These are phyloP conservation scores for Bryoerythrophyllum caledonicum DNA, from an alignment of 225 moss, liverwort and hornwort genomes.

Conservation along the genomic window DNA sequence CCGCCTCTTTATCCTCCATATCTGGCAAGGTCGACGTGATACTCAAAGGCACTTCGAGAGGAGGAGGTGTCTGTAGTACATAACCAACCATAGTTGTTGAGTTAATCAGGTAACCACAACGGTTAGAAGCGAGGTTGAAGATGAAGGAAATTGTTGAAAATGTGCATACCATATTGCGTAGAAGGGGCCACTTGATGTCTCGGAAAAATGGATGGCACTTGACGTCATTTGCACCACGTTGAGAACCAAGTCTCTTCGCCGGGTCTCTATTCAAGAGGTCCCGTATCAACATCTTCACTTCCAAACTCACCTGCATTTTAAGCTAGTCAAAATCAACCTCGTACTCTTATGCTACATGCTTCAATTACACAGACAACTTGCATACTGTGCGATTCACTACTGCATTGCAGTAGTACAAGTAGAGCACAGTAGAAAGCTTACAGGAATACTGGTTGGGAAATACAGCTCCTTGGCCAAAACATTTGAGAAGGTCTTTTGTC, in stretches of 20 bases:
- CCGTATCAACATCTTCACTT: conserved; percentile 75
- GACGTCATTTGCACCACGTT: conserved; percentile 78
- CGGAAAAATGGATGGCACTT: conserved; percentile 80
- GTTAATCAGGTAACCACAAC: conserved; percentile 14
- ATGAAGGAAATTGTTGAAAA: not conserved
- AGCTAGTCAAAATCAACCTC: conserved; percentile 5
- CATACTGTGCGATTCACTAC: not conserved
- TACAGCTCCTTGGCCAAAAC: conserved; percentile 77
- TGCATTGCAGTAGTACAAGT: not conserved
- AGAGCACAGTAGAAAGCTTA: conserved; percentile 27
- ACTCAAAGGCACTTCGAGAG: conserved; percentile 42
- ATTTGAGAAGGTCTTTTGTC: conserved; percentile 83
- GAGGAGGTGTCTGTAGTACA: conserved; percentile 44
- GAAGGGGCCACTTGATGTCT: conserved; percentile 79
- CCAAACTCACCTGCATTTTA: conserved; percentile 63
- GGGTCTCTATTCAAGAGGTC: conserved; percentile 75
- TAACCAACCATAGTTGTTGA: not conserved
- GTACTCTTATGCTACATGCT: not conserved
- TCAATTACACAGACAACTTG: not conserved
- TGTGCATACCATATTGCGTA: conserved; percentile 62
- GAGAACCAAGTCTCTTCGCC: conserved; percentile 71
- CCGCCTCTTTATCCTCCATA: conserved; percentile 44
- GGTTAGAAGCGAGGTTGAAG: not conserved
- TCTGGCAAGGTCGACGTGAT: conserved; percentile 46
- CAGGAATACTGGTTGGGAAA: conserved; percentile 71